Conservation (phyloP, 768 basidiomycete species). For the Suillus brevipes region DNA sequence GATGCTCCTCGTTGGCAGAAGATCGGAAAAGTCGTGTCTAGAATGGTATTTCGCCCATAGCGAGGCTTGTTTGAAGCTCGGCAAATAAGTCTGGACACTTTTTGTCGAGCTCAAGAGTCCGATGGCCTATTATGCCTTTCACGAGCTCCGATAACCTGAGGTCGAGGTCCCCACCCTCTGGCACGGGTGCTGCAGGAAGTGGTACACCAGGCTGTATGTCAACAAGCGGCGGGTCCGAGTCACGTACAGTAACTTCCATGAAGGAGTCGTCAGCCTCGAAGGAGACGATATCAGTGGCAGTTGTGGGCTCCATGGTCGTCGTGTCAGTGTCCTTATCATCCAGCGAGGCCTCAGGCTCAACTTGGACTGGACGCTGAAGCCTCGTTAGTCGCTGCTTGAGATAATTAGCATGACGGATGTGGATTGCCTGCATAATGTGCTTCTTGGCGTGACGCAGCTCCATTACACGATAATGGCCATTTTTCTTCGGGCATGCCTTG, state of each 20-base stretch:
- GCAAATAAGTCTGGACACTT: too few species aligned
- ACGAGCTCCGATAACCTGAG: too few species aligned
- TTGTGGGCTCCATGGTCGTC: neutral
- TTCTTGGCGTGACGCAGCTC: neutral
- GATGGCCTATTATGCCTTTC: too few species aligned
- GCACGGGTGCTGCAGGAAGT: too few species aligned
- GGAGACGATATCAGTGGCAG: neutral
- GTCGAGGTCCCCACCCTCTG: too few species aligned
- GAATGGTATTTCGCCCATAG: too few species aligned
- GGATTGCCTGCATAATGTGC: neutral
- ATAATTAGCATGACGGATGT: neutral
- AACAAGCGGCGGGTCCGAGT: neutral
- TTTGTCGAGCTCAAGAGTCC: too few species aligned
- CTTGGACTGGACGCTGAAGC: neutral
- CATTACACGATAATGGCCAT: neutral
- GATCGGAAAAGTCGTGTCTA: too few species aligned
- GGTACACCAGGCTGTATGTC: too few species aligned
- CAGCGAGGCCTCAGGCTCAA: neutral
- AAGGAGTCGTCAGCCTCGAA: neutral
- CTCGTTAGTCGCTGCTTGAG: neutral
- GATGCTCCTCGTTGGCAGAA: too few species aligned
- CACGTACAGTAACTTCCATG: neutral
- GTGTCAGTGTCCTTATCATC: neutral
- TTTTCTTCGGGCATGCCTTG: neutral
- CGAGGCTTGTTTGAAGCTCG: too few species aligned